Conservation (phyloP, 2,329 filamentous ascomycete species). For the Botryotinia calthae region DNA sequence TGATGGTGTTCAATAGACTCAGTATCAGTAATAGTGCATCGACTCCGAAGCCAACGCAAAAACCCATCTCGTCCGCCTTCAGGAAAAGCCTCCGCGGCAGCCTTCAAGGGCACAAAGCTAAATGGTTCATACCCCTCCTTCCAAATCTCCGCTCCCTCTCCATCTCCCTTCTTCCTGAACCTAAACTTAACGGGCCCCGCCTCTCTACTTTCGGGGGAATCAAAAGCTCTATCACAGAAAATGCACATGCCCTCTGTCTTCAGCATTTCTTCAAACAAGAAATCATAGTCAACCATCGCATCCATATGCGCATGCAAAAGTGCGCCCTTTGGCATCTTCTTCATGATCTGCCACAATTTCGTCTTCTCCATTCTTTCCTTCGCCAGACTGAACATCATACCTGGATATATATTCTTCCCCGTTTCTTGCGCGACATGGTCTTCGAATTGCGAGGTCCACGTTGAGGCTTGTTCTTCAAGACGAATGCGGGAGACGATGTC, state of each 20-base stretch:
- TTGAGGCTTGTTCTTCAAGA: constrained; percentile 67
- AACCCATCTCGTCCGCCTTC: constrained; percentile 70
- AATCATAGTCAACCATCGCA: constrained; percentile 87
- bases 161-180: constrained; percentile 49
- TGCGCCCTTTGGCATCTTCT: constrained; percentile 83
- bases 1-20: constrained; percentile 80
- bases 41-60: constrained; percentile 69
- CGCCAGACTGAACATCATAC: constrained; percentile 90
- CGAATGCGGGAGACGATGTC: constrained; percentile 78
- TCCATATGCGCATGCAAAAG: constrained; percentile 86
- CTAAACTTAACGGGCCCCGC: constrained; percentile 60
- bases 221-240: constrained; percentile 54
- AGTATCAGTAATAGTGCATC: constrained; percentile 67
- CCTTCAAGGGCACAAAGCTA: constrained; percentile 42
- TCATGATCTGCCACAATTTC: constrained; percentile 80
- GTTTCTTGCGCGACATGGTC: constrained; percentile 62
- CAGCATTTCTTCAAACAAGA: constrained; percentile 70
- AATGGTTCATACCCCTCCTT: constrained; percentile 55
- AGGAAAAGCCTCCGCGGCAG: constrained; percentile 72
- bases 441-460: constrained; percentile 75
- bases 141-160: constrained; percentile 57
- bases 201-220: constrained; percentile 51
- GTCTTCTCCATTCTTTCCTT: constrained; percentile 84
- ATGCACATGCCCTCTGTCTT: constrained; percentile 73
- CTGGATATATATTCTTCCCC: constrained; percentile 71